Percentiles rank a stretch among this genome's conserved stretches.
phyloP scores from a whole-genome alignment of 2,329 filamentous ascomycete genomes.

The Hysterium pulicare region DNA sequence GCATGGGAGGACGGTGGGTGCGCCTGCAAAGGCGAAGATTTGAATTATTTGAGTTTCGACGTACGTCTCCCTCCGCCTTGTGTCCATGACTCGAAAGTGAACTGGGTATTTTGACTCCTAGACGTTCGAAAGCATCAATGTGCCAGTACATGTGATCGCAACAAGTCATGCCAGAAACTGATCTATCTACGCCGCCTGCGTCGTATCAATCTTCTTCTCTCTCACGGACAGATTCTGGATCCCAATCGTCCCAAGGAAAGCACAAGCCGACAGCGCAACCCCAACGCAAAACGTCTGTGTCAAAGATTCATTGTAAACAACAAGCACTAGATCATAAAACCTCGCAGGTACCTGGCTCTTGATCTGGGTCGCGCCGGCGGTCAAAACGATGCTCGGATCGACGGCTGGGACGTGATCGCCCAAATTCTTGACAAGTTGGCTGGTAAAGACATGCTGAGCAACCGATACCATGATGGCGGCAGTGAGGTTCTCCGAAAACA shows the following conservation, averaged over 20 bases:
- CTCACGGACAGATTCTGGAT: constrained; percentile 68
- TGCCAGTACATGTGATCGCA: too few relatives aligned
- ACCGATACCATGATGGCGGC: constrained; percentile 49
- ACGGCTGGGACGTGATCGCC: constrained; percentile 37
- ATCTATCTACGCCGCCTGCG: too few relatives aligned
- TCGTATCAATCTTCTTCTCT: constrained; percentile 47
- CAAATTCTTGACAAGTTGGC: constrained; percentile 45
- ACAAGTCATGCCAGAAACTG: too few relatives aligned
- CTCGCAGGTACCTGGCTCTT: constrained; percentile 49
- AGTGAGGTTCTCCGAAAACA: constrained; percentile 48
- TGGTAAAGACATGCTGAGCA: constrained; percentile 50
- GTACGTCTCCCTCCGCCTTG: too few relatives aligned
- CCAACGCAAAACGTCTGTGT: constrained; percentile 59
- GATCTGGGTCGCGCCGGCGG: constrained; percentile 58
- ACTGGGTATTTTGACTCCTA: too few relatives aligned
- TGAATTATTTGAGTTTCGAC: too few relatives aligned
- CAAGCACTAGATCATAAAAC: constrained; percentile 53
- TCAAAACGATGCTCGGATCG: constrained; percentile 41
- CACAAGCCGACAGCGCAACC: constrained; percentile 52
- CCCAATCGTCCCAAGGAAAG: constrained; percentile 52
- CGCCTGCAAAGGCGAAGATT: constrained; percentile 49
- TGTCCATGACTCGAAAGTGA: too few relatives aligned
- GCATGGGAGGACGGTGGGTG: constrained; percentile 44
- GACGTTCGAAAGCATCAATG: too few relatives aligned
- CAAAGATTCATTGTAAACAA: constrained; percentile 63